Evolutionary conservation across 2,329 filamentous ascomycete species (phyloP), one percentile per base, ranked within the genome.

Genomic region (Penicillium italicum): DNA sequence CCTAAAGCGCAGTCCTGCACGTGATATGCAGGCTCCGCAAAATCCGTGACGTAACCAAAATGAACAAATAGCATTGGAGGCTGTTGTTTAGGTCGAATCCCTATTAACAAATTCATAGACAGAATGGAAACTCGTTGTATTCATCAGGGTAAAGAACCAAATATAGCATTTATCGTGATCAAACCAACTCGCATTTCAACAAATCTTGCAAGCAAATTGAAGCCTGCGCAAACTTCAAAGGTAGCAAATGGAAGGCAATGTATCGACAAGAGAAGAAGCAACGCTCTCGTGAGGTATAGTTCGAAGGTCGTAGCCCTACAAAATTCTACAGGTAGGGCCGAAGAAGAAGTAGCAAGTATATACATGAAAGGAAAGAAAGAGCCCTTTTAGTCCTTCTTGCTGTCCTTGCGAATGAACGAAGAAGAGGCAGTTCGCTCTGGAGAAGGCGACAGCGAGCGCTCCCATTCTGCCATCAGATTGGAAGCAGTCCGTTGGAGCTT

Each of bases 391-490:
- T 72, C 69, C 44, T 64, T 68, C 58, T 72, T 72, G 61, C 63
- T 65, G 50, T 65, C 66, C 52, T 72, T 72, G 31, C 56, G 52
- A 9, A 18, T 56, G 9, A 58, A 52, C 6, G 54, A 55, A 33
- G 65, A 57, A 34, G 62, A 65, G 34, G 52, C 46, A 40, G 59
- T 61, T 31, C 65, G 60, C 31, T 71, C 70, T 4, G 72, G 66
- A 1, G 81, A 77, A 33, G 84, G 79, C 2, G 82, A 85, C 14
- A 92, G 77, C 62, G 84, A 89, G 72, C 85, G 90, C 76, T 97
- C 93, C 90, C 91, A 96, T 69, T 96, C 91, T 61, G 86, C 88
- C 85, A 97, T 91, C 55, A 96, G 80, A 59, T 88, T 89, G 34
- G 86, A 89, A n/a, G 92, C 90, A 0, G 90, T 93, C 36, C 85